These are phyloP conservation scores for Acacia melanoxylon DNA, from an alignment of 306 rosid species.

Conservation along the genomic window DNA sequence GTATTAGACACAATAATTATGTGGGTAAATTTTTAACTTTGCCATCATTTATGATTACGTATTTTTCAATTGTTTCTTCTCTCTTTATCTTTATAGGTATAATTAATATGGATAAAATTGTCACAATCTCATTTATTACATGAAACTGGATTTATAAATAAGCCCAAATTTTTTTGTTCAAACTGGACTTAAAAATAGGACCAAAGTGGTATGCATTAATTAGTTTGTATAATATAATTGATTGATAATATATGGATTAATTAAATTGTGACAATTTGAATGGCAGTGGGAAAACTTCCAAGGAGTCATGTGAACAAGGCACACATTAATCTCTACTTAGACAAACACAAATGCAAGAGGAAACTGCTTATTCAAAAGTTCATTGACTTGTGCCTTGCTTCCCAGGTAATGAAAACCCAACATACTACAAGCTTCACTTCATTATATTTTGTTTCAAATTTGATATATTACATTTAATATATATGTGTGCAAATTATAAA, in stretches of 20 bases:
- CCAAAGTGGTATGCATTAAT: background rate
- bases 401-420: conserved; percentile 31
- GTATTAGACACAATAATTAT: no score
- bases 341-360: conserved; percentile 34
- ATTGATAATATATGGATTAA: background rate
- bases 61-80: no score
- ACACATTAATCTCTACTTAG: conserved; percentile 29
- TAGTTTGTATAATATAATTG: background rate
- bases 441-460: background rate
- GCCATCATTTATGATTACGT: no score
- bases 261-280: background rate
- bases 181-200: no score
- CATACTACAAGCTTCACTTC: background rate
- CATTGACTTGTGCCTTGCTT: conserved; percentile 40
- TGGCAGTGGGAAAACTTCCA: conserved; percentile 47
- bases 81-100: no score
- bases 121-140: no score
- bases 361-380: conserved; percentile 39
- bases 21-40: no score
- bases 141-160: no score
- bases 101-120: no score
- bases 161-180: no score
- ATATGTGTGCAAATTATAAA: no score
- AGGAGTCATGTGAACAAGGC: conserved; percentile 32
- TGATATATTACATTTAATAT: background rate